phyloP scores from a whole-genome alignment of 257 asterid genomes.

The Solanum phureja region DNA sequence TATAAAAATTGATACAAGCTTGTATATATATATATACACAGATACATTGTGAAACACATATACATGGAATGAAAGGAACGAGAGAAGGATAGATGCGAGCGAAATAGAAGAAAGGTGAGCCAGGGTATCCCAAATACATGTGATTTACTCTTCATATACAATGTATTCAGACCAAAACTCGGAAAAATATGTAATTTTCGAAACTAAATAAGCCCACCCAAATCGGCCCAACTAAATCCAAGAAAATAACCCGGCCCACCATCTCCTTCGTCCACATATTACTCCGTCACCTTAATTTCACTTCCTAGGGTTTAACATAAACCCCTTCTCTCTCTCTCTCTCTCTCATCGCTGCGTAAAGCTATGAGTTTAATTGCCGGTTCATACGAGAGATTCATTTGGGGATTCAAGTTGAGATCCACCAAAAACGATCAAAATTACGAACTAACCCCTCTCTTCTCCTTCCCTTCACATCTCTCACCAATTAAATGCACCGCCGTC shows the following conservation, averaged over 20 bases:
- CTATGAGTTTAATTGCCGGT: slow-evolving; percentile 78
- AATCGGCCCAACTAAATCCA: background rate
- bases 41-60: background rate
- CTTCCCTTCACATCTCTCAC: slow-evolving; percentile 90
- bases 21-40: background rate
- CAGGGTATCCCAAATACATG: too few relatives aligned
- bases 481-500: slow-evolving; percentile 84
- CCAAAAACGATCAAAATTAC: slow-evolving; percentile 17
- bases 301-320: background rate
- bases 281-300: background rate
- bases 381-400: slow-evolving; percentile 93
- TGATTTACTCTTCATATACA: background rate
- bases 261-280: background rate
- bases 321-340: background rate
- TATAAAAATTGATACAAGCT: too few relatives aligned
- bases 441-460: slow-evolving; percentile 57
- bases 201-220: background rate
- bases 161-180: background rate
- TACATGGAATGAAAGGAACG: background rate
- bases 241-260: background rate
- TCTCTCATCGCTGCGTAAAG: background rate
- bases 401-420: slow-evolving; percentile 67
- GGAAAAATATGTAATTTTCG: background rate
- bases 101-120: background rate
- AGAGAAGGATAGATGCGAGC: background rate